Percentiles rank a stretch among this genome's conserved stretches.
These are phyloP conservation scores for Cladosporium colombiae DNA, from an alignment of 2,329 filamentous ascomycete genomes.

Conservation along the genomic window DNA sequence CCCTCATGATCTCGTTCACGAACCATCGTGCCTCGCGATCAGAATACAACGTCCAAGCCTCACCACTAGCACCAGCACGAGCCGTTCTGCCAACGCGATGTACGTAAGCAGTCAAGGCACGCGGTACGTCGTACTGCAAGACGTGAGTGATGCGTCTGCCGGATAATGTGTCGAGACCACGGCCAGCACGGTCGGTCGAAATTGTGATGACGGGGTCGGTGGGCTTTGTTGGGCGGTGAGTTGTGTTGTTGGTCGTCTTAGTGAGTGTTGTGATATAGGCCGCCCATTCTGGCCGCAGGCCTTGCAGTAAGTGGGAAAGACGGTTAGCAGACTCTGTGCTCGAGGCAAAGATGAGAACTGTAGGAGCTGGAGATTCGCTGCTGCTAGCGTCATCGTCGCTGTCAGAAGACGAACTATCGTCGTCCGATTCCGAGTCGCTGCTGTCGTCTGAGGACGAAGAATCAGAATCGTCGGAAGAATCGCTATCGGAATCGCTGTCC, in stretches of 20 bases:
- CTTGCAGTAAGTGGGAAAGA: slow-evolving; percentile 71
- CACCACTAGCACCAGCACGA: slow-evolving; percentile 71
- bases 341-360: slow-evolving; percentile 81
- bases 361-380: slow-evolving; percentile 29
- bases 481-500: slow-evolving; percentile 13
- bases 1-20: slow-evolving; percentile 74
- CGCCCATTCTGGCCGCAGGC: slow-evolving; percentile 34
- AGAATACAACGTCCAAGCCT: slow-evolving; percentile 83
- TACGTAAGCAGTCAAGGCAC: slow-evolving; percentile 78
- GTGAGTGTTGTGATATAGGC: slow-evolving; percentile 33
- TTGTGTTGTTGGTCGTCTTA: slow-evolving; percentile 66
- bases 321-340: slow-evolving; percentile 87
- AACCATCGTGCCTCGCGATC: slow-evolving; percentile 89
- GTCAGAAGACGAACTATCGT: background rate
- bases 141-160: slow-evolving; percentile 72
- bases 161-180: slow-evolving; percentile 68
- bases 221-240: slow-evolving; percentile 60
- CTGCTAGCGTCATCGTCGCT: background rate
- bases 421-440: background rate
- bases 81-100: slow-evolving; percentile 92
- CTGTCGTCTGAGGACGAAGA: slow-evolving; percentile 19
- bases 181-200: slow-evolving; percentile 88
- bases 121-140: slow-evolving; percentile 89
- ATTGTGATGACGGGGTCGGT: slow-evolving; percentile 70
- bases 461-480: slow-evolving; percentile 20